Evolutionary conservation across 441 rosid species (phyloP), one percentile per base, ranked within the genome.

Genomic region (Oxalis stricta): DNA sequence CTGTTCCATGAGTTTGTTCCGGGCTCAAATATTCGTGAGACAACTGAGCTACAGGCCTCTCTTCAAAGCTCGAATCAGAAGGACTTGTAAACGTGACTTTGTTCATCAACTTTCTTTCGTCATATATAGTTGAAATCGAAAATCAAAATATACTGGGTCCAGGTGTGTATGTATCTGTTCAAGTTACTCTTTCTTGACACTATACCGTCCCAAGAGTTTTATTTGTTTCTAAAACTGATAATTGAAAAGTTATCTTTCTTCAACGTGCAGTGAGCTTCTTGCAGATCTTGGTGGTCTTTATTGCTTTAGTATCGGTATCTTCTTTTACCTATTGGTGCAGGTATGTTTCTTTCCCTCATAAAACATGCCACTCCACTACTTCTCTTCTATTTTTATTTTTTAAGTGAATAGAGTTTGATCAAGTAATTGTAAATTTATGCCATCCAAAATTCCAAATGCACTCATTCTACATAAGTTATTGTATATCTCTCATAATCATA

Each of bases 231-330:
- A n/a, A n/a, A n/a, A n/a, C n/a, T 8, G 14, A 3, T 20, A 18
- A 30, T 11, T 15, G 20, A 21, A 22, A 5, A 29, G 14, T 7
- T 29, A 4, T n/a, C 33, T 38, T 28, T 52, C 44, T 53, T 49
- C 45, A 28, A 49, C 33, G 53, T 72, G 80, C 86, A 91, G 99
- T 91, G 69, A 75, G 91, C 76, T 86, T 91, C 85, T 91, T 44
- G 99, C 99, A 0, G 96, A 91, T 61, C 94, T 91, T 60, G 99
- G 99, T 60, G 99, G 99, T 53, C 71, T 91, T 42, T 91, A 75
- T 66, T 91, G 99, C 80, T 64, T 91, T 58, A 83, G 93, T 55
- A 69, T 83, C 56, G 85, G 82, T 59, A 71, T 91, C 53, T 91
- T 91, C 68, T 79, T 83, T 76, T 91, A 73, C 75, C 56, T 77